Percentiles rank a stretch among this genome's conserved stretches.
phyloP scores from a whole-genome alignment of 179 eudicot genomes.

The Amaranthus tricolor region DNA sequence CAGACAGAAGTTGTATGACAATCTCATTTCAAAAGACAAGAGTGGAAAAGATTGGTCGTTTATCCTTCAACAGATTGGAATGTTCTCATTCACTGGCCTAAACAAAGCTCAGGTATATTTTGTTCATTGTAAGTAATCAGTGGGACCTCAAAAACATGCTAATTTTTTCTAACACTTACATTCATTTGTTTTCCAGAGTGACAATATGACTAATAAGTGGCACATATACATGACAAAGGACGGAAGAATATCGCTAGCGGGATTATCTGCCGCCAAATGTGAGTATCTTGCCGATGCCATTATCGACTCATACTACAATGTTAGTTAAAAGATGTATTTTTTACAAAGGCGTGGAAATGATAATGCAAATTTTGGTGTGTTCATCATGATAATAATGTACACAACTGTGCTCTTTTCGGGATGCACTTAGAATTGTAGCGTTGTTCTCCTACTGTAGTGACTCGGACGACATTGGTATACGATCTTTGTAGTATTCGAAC shows the following conservation, averaged over 20 bases:
- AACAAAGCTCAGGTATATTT: conserved; percentile 82
- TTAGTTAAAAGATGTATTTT: conserved; percentile 41
- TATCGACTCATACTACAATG: conserved; percentile 83
- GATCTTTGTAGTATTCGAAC: neutral
- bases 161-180: neutral
- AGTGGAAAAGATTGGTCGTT: conserved; percentile 96
- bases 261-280: conserved; percentile 82
- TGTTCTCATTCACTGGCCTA: conserved; percentile 96
- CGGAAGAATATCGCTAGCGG: conserved; percentile 96
- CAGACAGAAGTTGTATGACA: conserved; percentile 69
- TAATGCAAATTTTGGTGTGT: conserved; percentile 13
- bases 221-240: conserved; percentile 97
- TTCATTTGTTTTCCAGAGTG: conserved; percentile 48
- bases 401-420: conserved; percentile 15
- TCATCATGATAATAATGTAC: conserved; percentile 24
- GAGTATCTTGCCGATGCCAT: conserved; percentile 98
- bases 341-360: neutral
- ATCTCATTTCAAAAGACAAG: conserved; percentile 60
- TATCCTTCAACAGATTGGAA: conserved; percentile 90
- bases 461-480: neutral
- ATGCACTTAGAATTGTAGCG: neutral
- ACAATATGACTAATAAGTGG: conserved; percentile 92
- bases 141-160: neutral
- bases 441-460: neutral
- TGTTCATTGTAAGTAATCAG: neutral